phyloP scores from a whole-genome alignment of 176 grass and related monocot species.

The Triticum aestivum region DNA sequence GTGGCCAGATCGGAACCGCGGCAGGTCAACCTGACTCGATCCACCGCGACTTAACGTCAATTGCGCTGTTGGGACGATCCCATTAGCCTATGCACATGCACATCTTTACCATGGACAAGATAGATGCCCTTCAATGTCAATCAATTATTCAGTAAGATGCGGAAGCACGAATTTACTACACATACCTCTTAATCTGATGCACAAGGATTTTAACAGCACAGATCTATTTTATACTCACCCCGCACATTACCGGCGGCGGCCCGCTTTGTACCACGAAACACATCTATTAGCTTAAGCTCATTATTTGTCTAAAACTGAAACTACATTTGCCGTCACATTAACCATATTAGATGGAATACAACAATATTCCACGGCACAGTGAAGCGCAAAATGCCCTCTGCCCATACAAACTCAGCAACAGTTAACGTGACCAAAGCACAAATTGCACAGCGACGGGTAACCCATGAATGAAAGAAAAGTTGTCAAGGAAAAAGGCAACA shows the following conservation, averaged over 20 bases:
- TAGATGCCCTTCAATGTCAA: neutral
- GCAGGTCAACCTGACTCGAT: conserved; percentile 15
- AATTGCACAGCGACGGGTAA: neutral
- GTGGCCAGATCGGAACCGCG: neutral
- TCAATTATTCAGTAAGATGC: neutral
- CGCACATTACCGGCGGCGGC: no score
- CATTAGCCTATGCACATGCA: neutral
- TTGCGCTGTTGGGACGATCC: neutral
- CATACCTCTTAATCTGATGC: neutral
- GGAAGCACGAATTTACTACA: neutral
- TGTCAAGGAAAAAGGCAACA: neutral
- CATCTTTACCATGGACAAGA: neutral
- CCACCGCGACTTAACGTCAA: neutral
- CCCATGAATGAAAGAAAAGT: neutral
- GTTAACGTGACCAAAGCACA: neutral
- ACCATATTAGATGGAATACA: no score
- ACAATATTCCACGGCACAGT: no score
- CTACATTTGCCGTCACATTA: no score
- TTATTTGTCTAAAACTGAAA: no score
- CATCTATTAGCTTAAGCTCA: no score
- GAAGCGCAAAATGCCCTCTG: no score
- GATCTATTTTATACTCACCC: no score
- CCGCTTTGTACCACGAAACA: no score
- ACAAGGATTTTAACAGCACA: neutral
- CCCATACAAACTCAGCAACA: neutral